A percentile compares a stretch with the other conserved stretches of the same genome.
Conservation (phyloP, 768 basidiomycete genomes). For the Suillus bovinus region DNA sequence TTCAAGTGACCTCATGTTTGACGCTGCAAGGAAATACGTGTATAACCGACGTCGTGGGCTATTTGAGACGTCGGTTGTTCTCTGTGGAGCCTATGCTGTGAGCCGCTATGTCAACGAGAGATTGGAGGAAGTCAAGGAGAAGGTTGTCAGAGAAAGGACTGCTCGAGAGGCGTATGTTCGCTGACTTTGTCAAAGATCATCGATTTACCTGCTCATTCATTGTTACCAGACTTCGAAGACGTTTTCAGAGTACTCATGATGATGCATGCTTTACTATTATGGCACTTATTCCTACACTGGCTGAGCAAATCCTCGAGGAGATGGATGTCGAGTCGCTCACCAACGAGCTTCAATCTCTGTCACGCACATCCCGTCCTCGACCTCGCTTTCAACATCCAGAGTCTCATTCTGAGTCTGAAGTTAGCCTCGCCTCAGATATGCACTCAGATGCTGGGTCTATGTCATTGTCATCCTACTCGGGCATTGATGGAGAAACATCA, state of each 20-base stretch:
- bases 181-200: slow-evolving; percentile 4
- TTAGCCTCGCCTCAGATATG: slow-evolving; percentile 40
- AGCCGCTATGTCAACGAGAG: slow-evolving; percentile 60
- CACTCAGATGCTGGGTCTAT: slow-evolving; percentile 46
- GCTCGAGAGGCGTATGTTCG: slow-evolving; percentile 69
- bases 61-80: slow-evolving; percentile 48
- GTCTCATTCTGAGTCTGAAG: slow-evolving; percentile 37
- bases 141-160: slow-evolving; percentile 55
- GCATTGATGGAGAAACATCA: slow-evolving; percentile 39
- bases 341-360: slow-evolving; percentile 49
- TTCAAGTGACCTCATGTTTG: slow-evolving; percentile 39
- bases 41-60: slow-evolving; percentile 48
- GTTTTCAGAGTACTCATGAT: slow-evolving; percentile 77
- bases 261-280: slow-evolving; percentile 76
- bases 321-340: slow-evolving; percentile 81
- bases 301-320: slow-evolving; percentile 60
- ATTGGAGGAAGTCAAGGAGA: slow-evolving; percentile 66
- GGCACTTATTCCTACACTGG: slow-evolving; percentile 66
- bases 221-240: slow-evolving; percentile 55
- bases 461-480: slow-evolving; percentile 41
- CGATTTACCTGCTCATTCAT: slow-evolving; percentile 7
- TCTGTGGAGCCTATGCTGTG: slow-evolving; percentile 63
- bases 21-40: slow-evolving; percentile 46
- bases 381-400: slow-evolving; percentile 14
- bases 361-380: slow-evolving; percentile 33